Evolutionary conservation across 2,329 filamentous ascomycete genomes (phyloP), one percentile per base, ranked within the genome.

Genomic region (Penicillium sp.): DNA sequence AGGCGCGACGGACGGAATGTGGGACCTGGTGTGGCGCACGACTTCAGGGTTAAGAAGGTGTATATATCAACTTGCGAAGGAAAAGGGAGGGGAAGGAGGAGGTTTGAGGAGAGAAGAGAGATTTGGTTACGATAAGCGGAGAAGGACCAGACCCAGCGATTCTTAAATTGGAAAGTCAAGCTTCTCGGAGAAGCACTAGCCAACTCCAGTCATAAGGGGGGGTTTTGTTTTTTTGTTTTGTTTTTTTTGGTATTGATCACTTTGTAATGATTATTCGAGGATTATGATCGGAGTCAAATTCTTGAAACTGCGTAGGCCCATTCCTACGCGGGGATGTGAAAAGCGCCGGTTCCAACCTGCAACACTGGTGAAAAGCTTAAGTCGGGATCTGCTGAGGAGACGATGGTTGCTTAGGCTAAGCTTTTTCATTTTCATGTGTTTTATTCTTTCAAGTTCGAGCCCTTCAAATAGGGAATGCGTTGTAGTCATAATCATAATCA

Each of bases 11-110:
- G 43, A 39, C 41, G 44, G 27, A 43, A 50, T 47, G 48, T 55
- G 44, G 39, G 37, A 41, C 22, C 71, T 11, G 21, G 54, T 57
- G 5, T 60, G 63, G 13, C 47, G 49, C 46, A 21, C 27, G 14
- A 33, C 16, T 41, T 24, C 27, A 33, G 22, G 33, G 7, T 22
- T 13, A n/a, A 16, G n/a, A 14, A 16, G 48, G 22, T 41, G 13
- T 35, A 22, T 26, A 22, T 26, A 41, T 21, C 11, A 22, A 41
- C 7, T 5, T 19, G n/a, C 14, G 16, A 27, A 59, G 24, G 75
- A 75, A 2, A 85, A 84, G 52, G 55, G 60, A 48, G 55, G 31
- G 27, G 37, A 45, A 52, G 45, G 48, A 55, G 46, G 51, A 58
- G 53, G 48, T 22, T 22, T 43, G 22, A 52, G 51, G 53, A 51